Percentiles rank a stretch among this genome's conserved stretches.
Evolutionary conservation across 106 monocot genomes (phyloP).

Genomic region (Iris macrosiphon): DNA sequence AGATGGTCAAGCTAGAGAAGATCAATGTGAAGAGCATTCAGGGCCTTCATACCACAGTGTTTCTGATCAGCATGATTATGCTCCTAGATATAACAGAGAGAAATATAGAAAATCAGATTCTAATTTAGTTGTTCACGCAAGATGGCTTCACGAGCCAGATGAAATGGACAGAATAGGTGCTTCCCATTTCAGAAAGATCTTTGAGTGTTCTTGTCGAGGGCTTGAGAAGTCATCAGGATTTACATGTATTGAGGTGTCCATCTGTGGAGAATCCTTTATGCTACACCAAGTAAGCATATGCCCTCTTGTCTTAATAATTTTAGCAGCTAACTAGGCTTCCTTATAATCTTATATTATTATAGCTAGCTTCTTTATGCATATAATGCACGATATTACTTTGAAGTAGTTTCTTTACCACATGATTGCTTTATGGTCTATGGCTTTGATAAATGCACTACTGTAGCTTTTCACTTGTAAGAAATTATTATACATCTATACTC

Average conservation of each 20-base stretch:
- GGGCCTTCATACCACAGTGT: constrained; percentile 7
- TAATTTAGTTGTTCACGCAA: constrained; percentile 31
- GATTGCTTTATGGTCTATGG: no score
- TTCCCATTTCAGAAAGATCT: constrained; percentile 86
- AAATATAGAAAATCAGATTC: constrained; percentile 4
- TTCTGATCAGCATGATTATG: constrained; percentile 17
- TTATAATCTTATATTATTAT: no score
- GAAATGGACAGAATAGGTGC: constrained; percentile 69
- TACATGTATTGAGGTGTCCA: constrained; percentile 68
- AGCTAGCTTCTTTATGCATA: no score
- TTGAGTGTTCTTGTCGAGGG: constrained; percentile 58
- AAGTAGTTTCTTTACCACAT: not conserved
- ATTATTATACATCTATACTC: no score
- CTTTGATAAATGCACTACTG: not conserved
- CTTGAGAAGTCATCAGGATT: constrained; percentile 42
- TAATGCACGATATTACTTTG: no score
- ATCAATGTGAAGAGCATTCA: constrained; percentile 17
- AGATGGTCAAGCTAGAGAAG: constrained; percentile 7
- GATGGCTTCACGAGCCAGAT: constrained; percentile 94
- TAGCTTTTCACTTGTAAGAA: no score
- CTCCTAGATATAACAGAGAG: not conserved
- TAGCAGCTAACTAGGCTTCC: no score
- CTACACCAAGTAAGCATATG: constrained; percentile 73
- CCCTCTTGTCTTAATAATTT: not conserved
- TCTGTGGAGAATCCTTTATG: constrained; percentile 96